phyloP scores from a whole-genome alignment of 192 early-diverging fungal genomes.

The Coemansia sp. region DNA sequence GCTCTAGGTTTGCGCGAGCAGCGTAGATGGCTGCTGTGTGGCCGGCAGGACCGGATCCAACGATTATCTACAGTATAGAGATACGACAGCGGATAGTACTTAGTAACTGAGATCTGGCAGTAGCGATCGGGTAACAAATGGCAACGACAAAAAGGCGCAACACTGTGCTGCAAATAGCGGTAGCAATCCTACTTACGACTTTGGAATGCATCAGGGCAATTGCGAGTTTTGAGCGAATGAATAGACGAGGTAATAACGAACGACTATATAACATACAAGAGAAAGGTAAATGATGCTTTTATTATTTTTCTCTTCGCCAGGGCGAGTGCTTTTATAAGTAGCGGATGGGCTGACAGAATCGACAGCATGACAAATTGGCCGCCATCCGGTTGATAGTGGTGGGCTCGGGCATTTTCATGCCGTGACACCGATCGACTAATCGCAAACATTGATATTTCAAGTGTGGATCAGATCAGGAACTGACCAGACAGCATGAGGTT shows the following conservation, averaged over 20 bases:
- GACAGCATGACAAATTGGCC: neutral
- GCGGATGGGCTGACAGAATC: neutral
- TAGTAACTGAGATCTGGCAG: neutral
- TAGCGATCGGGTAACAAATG: neutral
- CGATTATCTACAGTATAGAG: constrained; percentile 55
- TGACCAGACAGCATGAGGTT: constrained; percentile 52
- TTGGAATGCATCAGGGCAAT: constrained; percentile 40
- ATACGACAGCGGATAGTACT: neutral
- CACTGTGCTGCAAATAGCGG: no score
- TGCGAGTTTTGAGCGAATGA: neutral
- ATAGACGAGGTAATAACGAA: neutral
- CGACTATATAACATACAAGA: neutral
- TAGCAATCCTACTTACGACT: constrained; percentile 21
- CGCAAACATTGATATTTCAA: neutral
- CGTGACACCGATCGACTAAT: neutral
- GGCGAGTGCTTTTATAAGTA: neutral
- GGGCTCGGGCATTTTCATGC: neutral
- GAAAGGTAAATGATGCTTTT: neutral
- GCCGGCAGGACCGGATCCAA: constrained; percentile 95
- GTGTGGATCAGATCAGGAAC: constrained; percentile 25
- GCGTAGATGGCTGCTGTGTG: constrained; percentile 97
- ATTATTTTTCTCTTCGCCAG: neutral
- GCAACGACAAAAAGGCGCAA: no score
- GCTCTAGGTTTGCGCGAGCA: constrained; percentile 90
- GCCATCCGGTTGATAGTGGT: no score